A percentile compares a stretch with the other conserved stretches of the same genome.
Conservation (phyloP, 106 monocot genomes). For the Vanilla planifolia region DNA sequence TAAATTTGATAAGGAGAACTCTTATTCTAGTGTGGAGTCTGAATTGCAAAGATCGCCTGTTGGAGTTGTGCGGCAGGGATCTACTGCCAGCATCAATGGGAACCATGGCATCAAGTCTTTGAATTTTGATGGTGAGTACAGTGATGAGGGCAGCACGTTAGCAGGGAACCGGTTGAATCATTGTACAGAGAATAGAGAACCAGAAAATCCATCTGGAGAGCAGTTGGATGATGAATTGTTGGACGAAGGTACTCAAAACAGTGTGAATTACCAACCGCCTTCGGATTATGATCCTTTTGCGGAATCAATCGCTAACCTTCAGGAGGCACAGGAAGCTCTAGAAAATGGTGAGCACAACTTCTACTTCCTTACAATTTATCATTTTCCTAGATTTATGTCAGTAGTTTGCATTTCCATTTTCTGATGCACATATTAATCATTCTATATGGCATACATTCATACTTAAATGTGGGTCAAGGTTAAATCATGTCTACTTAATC, state of each 20-base stretch:
- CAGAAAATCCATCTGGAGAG: slow-evolving; percentile 14
- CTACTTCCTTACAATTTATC: too few relatives aligned
- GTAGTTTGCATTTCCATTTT: too few relatives aligned
- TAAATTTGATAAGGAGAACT: slow-evolving; percentile 44
- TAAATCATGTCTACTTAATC: too few relatives aligned
- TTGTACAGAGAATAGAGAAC: slow-evolving; percentile 39
- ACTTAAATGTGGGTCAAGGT: too few relatives aligned
- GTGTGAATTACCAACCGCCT: slow-evolving; percentile 10
- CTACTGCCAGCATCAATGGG: slow-evolving; percentile 31
- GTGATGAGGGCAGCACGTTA: slow-evolving; percentile 37
- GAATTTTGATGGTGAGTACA: slow-evolving; percentile 32
- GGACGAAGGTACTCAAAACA: slow-evolving; percentile 18
- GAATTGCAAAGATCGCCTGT: slow-evolving; percentile 40
- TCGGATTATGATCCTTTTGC: slow-evolving; percentile 46
- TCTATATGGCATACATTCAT: too few relatives aligned
- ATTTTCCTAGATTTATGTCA: too few relatives aligned
- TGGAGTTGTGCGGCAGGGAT: slow-evolving; percentile 16
- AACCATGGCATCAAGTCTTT: slow-evolving; percentile 17
- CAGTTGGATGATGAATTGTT: slow-evolving; percentile 15
- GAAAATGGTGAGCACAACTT: slow-evolving; percentile 48
- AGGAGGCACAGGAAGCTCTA: slow-evolving; percentile 69
- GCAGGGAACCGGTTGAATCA: slow-evolving; percentile 32
- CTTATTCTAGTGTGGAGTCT: slow-evolving; percentile 64
- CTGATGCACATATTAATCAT: too few relatives aligned
- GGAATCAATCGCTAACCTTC: slow-evolving; percentile 51